Evolutionary conservation across 2,329 filamentous ascomycete genomes (phyloP).

Genomic region (Xylariaceae sp.): DNA sequence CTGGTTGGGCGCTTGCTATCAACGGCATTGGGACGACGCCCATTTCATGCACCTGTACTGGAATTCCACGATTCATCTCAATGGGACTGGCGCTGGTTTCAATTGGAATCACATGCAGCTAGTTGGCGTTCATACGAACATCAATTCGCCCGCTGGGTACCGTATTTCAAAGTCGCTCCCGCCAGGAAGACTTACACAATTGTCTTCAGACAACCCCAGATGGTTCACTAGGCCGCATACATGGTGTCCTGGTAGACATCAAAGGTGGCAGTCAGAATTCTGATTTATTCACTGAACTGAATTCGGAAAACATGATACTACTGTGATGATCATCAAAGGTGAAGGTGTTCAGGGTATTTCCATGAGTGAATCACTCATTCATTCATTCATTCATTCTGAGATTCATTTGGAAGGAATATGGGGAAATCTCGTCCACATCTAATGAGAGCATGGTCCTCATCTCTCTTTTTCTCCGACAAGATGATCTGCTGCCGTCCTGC

Average conservation of each 20-base stretch:
- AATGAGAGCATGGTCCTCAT: no score
- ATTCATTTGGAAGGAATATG: no score
- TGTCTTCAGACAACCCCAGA: not conserved
- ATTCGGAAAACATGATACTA: no score
- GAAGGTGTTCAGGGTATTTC: no score
- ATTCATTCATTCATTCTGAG: no score
- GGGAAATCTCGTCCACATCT: no score
- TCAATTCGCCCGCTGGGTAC: not conserved
- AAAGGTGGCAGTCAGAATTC: not conserved
- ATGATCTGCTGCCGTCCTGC: no score
- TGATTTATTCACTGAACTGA: no score
- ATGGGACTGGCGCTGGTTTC: not conserved
- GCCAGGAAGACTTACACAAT: not conserved
- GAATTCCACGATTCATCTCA: not conserved
- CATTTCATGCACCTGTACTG: not conserved
- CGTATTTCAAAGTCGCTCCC: not conserved
- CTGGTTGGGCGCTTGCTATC: not conserved
- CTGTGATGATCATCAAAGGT: no score
- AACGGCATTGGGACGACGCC: not conserved
- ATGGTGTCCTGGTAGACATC: not conserved
- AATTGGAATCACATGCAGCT: not conserved
- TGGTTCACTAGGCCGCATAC: not conserved
- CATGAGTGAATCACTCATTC: no score
- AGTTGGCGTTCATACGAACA: not conserved
- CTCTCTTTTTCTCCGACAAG: no score